phyloP scores from a whole-genome alignment of 2,329 filamentous ascomycete genomes.

The Byssochlamys sp. region DNA sequence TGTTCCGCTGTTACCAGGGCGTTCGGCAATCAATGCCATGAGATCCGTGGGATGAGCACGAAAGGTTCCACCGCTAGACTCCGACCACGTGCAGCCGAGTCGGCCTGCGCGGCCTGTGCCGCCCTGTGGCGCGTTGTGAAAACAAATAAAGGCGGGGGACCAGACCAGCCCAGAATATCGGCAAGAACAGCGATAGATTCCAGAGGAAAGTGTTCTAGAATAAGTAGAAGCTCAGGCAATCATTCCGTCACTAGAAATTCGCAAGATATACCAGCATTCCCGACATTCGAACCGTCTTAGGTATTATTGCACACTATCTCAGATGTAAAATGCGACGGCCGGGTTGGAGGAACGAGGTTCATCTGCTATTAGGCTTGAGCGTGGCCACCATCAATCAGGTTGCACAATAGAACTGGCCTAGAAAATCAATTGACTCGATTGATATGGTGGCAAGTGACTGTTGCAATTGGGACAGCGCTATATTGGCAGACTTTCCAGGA shows the following conservation, averaged over 20 bases:
- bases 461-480: neutral
- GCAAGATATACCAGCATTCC: too few relatives aligned
- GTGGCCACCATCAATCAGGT: neutral
- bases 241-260: too few relatives aligned
- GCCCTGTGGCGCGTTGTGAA: neutral
- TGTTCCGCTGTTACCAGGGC: neutral
- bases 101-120: neutral
- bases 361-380: neutral
- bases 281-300: too few relatives aligned
- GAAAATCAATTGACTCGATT: neutral
- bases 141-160: neutral
- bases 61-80: neutral
- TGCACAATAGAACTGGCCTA: neutral
- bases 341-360: too few relatives aligned
- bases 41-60: neutral
- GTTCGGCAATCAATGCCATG: neutral
- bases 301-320: too few relatives aligned
- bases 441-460: neutral
- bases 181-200: neutral
- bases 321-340: too few relatives aligned
- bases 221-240: too few relatives aligned
- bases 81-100: neutral
- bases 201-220: neutral
- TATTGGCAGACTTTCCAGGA: neutral
- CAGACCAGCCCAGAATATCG: neutral